Base-by-base conservation (phyloP, 768 basidiomycete genomes). In the Leucosporidium yakuticum region DNA sequence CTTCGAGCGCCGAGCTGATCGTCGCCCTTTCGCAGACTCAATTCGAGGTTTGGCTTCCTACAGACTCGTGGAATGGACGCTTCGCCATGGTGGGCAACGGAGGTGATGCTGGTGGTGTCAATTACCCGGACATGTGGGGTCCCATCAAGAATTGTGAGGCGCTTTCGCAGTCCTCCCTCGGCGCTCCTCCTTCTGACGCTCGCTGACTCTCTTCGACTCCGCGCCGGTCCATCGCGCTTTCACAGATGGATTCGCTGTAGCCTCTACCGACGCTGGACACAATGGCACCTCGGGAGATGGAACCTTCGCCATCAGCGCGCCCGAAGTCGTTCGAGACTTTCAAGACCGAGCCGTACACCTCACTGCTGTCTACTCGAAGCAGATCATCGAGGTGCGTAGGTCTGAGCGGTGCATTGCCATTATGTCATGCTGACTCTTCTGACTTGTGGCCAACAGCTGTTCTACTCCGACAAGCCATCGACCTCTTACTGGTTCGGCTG, bases 41-140 rank as follows among this genome's bases (percentile, higher is more conserved):
- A 62, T 74, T 74, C 67, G 74, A 74, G 47, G 68, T 74, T 21
- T 74, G 69, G 68, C 50, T 74, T 2, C 74, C 74, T 5, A 60
- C 49, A 23, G 55, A 15, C 9, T 12, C n/a, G 12, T 67, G 65
- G 65, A 67, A 55, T n/a, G 60, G 55, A 2, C 60, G 65, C 0
- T 67, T 67, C 60, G 61, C 61, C n/a, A 67, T 67, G 65, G 65
- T 67, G 34, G 65, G 65, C 4, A 67, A 67, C 48, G 65, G 65
- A 31, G 55, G 69, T 0, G 73, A 63, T 15, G 56, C 66, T 14
- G 73, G 73, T 9, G 69, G 63, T 15, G 62, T 74, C 49, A 62
- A 62, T 27, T 71, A 69, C 57, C 63, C 61, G 23, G 67, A 64
- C 48, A 73, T 36, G 56, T 31, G 56, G 12, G 34, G 29, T 7